Conservation (phyloP, 2,329 filamentous ascomycete genomes). For the Chaetomium sp. region DNA sequence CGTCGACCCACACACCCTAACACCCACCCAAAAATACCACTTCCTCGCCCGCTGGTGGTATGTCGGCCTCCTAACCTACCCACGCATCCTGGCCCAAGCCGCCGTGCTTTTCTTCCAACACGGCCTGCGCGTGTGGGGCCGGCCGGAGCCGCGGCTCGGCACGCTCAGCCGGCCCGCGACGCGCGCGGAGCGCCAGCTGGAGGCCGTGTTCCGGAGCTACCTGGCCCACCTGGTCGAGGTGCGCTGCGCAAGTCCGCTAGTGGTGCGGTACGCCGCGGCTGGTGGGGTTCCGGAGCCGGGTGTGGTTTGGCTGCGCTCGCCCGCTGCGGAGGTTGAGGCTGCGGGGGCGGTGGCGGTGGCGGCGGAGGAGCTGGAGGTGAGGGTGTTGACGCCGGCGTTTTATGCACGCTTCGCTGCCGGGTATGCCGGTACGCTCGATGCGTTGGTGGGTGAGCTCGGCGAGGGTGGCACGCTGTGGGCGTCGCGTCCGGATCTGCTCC, state of each 20-base stretch:
- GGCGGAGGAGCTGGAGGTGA: conserved; percentile 53
- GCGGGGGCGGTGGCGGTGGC: background rate
- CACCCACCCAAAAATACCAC: conserved; percentile 43
- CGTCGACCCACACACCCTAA: conserved; percentile 53
- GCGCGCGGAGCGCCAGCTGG: conserved; percentile 50
- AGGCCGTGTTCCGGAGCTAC: conserved; percentile 52
- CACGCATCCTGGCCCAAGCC: conserved; percentile 65
- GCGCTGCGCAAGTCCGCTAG: conserved; percentile 26
- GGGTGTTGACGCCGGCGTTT: conserved; percentile 65
- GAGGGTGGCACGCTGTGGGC: conserved; percentile 62
- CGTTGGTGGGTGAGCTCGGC: conserved; percentile 60
- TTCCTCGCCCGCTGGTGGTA: conserved; percentile 65
- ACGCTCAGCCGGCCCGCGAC: conserved; percentile 59
- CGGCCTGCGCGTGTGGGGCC: conserved; percentile 64
- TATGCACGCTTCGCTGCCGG: conserved; percentile 66
- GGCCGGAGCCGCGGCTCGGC: conserved; percentile 61
- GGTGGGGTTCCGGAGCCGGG: conserved; percentile 33
- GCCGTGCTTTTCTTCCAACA: conserved; percentile 57
- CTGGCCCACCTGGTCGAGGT: conserved; percentile 53
- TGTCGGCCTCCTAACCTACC: conserved; percentile 67
- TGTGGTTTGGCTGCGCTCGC: background rate
- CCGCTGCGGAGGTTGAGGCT: background rate
- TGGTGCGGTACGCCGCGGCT: conserved; percentile 59
- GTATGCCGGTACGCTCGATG: conserved; percentile 63
- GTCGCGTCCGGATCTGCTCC: conserved; percentile 56